Evolutionary conservation across 2,329 filamentous ascomycete genomes (phyloP).

Genomic region (Epichloe sibirici): DNA sequence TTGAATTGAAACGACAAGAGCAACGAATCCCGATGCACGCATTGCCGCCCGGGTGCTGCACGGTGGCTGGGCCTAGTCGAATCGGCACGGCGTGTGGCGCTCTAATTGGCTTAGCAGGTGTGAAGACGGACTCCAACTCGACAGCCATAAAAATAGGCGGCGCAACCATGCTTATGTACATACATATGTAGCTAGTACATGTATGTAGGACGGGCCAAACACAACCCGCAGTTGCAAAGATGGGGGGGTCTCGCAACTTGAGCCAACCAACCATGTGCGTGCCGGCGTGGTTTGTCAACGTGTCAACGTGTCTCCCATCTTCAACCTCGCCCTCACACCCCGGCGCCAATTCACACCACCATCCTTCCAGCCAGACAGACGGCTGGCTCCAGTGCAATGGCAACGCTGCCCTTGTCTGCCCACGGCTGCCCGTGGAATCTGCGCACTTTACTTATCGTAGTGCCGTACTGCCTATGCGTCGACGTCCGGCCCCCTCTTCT

Average conservation of each 20-base stretch:
- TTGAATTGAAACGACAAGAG: background rate
- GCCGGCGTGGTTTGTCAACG: too few species aligned
- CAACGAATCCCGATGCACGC: constrained; percentile 19
- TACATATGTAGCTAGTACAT: too few species aligned
- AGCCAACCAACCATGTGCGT: constrained; percentile 1
- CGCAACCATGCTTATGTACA: too few species aligned
- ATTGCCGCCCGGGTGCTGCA: constrained; percentile 33
- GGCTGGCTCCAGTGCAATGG: background rate
- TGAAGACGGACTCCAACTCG: background rate
- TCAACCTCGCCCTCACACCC: background rate
- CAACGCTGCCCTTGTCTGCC: background rate
- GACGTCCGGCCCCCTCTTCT: background rate
- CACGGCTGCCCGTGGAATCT: background rate
- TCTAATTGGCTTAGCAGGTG: constrained; percentile 24
- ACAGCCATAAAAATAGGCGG: too few species aligned
- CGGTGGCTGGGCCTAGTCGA: constrained; percentile 11
- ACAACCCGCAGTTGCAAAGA: background rate
- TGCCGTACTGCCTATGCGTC: background rate
- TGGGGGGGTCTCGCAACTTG: background rate
- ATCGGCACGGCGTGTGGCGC: constrained; percentile 22
- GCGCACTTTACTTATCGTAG: background rate
- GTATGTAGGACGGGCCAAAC: background rate
- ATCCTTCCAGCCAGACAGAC: background rate
- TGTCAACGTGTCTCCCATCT: background rate
- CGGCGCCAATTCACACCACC: constrained; percentile 1